phyloP scores from a whole-genome alignment of 2,329 filamentous ascomycete species.

The Mycosphaerella arachidis region DNA sequence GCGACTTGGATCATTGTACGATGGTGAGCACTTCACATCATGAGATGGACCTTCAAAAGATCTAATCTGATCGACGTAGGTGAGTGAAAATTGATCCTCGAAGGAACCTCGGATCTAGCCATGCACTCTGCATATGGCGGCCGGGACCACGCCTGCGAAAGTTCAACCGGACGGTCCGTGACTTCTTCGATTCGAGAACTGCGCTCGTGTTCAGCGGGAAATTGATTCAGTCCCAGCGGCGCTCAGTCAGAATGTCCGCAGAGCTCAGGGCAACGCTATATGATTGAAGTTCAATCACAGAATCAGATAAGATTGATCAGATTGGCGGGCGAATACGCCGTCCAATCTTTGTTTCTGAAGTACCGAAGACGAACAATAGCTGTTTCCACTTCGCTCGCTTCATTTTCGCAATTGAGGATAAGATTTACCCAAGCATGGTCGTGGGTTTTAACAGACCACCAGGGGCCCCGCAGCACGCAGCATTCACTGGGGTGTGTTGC shows the following conservation, averaged over 20 bases:
- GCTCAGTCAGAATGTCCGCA: neutral
- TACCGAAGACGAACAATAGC: too few relatives aligned
- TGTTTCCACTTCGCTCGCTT: too few relatives aligned
- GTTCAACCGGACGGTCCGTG: neutral
- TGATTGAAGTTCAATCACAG: neutral
- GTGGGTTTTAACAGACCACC: too few relatives aligned
- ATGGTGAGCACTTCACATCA: too few relatives aligned
- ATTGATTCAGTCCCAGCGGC: neutral
- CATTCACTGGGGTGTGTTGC: too few relatives aligned
- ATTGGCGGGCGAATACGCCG: neutral
- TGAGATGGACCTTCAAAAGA: too few relatives aligned
- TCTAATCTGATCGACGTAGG: neutral
- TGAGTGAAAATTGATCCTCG: neutral
- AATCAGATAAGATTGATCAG: constrained; percentile 1
- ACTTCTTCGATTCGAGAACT: neutral
- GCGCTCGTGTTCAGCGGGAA: neutral
- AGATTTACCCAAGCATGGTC: too few relatives aligned
- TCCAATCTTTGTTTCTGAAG: too few relatives aligned
- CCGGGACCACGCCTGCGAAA: neutral
- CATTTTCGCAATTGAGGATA: too few relatives aligned
- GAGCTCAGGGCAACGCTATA: neutral
- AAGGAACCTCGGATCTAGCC: constrained; percentile 1
- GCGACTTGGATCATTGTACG: neutral
- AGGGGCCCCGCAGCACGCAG: too few relatives aligned
- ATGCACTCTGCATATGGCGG: neutral